Percentiles rank a stretch among this genome's conserved stretches.
Conservation (phyloP, 495 filamentous ascomycete genomes). For the Penicillium cinerascens region DNA sequence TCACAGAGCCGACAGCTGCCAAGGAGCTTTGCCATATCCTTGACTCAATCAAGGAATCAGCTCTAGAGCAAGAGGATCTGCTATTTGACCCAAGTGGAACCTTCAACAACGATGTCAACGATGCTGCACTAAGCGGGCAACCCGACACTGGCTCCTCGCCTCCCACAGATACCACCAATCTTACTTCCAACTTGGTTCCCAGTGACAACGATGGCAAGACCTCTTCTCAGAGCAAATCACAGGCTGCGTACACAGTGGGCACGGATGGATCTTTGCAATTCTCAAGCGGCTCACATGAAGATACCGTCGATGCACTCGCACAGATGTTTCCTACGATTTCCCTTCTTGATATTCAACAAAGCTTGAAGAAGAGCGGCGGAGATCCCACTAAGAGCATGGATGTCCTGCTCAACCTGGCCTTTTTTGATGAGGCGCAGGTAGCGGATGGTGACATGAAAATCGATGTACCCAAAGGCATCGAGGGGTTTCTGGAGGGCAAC, state of each 20-base stretch:
- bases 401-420: conserved; percentile 71
- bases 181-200: conserved; percentile 27
- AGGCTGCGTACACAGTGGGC: conserved; percentile 28
- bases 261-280: conserved; percentile 37
- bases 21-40: conserved; percentile 51
- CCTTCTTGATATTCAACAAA: conserved; percentile 57
- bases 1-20: conserved; percentile 46
- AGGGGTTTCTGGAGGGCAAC: conserved; percentile 63
- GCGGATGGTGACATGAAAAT: conserved; percentile 36
- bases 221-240: conserved; percentile 1
- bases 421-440: conserved; percentile 56
- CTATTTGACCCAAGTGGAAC: conserved; percentile 77
- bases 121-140: background rate
- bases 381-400: conserved; percentile 71
- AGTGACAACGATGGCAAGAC: background rate
- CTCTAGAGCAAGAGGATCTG: conserved; percentile 59
- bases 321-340: conserved; percentile 70
- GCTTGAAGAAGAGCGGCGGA: conserved; percentile 60
- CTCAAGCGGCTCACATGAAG: conserved; percentile 50
- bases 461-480: conserved; percentile 63
- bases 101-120: conserved; percentile 24
- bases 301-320: conserved; percentile 53
- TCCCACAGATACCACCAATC: conserved; percentile 44
- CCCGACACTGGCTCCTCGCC: background rate
- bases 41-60: conserved; percentile 54